These are phyloP conservation scores for Hanseniaspora clermontiae DNA, from an alignment of 805 yeast genomes.

Conservation along the genomic window DNA sequence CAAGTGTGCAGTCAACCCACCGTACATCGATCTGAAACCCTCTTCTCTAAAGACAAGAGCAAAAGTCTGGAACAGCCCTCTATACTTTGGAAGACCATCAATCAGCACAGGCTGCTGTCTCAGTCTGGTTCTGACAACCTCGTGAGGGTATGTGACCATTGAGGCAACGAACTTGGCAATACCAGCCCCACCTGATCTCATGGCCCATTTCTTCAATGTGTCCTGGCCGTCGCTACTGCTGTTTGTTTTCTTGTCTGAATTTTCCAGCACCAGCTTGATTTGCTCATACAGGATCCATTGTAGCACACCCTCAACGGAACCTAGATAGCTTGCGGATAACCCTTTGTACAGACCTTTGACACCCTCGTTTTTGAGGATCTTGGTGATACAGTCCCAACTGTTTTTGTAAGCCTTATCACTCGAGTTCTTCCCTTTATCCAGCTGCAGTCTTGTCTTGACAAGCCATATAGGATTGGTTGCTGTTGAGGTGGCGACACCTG, in stretches of 20 bases:
- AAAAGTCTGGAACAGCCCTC: conserved; percentile 81
- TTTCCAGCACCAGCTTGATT: conserved; percentile 64
- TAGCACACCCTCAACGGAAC: conserved; percentile 80
- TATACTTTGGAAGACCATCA: conserved; percentile 72
- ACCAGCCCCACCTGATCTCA: conserved; percentile 95
- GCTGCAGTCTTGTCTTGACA: conserved; percentile 83
- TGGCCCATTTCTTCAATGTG: conserved; percentile 75
- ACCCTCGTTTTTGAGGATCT: conserved; percentile 68
- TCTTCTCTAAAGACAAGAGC: conserved; percentile 77
- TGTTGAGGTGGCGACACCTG: conserved; percentile 89
- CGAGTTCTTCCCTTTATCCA: conserved; percentile 57
- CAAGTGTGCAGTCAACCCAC: conserved; percentile 94
- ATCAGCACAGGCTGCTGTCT: conserved; percentile 80
- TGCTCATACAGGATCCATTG: conserved; percentile 97
- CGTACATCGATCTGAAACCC: conserved; percentile 86
- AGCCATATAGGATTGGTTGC: conserved; percentile 98
- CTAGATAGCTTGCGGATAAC: conserved; percentile 85
- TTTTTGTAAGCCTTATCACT: conserved; percentile 53
- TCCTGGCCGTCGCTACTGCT: conserved; percentile 35
- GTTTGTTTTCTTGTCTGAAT: conserved; percentile 21
- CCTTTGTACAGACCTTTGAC: conserved; percentile 72
- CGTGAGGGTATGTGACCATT: conserved; percentile 89
- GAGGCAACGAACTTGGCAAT: conserved; percentile 90
- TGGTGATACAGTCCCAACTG: conserved; percentile 69
- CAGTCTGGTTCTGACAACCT: conserved; percentile 86